Evolutionary conservation across 306 rosid species (phyloP).

Genomic region (Citrullus mucosospermus): DNA sequence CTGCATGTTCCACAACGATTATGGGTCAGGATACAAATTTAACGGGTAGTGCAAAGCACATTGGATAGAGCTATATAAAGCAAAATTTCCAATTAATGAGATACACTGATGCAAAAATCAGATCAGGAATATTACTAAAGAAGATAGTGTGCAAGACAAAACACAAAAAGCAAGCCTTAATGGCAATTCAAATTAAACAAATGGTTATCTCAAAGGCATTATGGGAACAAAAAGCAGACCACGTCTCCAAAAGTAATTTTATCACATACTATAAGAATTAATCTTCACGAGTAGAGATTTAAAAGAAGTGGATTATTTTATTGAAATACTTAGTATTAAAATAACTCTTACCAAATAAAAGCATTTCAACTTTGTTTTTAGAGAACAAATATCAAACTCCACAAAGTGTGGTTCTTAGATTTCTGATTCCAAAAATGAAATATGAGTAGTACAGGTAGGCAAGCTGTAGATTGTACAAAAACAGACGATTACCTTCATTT

Average conservation of each 20-base stretch:
- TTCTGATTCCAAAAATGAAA: not conserved
- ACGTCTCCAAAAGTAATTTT: not conserved
- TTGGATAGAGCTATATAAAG: not conserved
- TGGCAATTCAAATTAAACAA: not conserved
- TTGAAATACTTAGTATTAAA: not conserved
- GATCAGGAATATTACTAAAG: not conserved
- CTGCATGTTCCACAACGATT: constrained; percentile 37
- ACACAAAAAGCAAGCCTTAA: not conserved
- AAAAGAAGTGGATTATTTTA: not conserved
- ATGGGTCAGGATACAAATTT: constrained; percentile 4
- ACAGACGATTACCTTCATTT: constrained; percentile 50
- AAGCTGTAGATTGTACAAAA: constrained; percentile 7
- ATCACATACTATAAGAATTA: not conserved
- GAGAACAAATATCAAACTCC: not conserved
- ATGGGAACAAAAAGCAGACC: not conserved
- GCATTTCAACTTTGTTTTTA: not conserved
- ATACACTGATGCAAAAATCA: not conserved
- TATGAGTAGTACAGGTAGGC: not conserved
- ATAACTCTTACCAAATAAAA: not conserved
- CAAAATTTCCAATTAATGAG: not conserved
- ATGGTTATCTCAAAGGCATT: not conserved
- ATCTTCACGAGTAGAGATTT: not conserved
- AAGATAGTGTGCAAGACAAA: not conserved
- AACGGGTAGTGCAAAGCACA: not conserved
- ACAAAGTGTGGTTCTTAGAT: not conserved